Base-by-base conservation (phyloP, 306 rosid species). In the Glycine soja region DNA sequence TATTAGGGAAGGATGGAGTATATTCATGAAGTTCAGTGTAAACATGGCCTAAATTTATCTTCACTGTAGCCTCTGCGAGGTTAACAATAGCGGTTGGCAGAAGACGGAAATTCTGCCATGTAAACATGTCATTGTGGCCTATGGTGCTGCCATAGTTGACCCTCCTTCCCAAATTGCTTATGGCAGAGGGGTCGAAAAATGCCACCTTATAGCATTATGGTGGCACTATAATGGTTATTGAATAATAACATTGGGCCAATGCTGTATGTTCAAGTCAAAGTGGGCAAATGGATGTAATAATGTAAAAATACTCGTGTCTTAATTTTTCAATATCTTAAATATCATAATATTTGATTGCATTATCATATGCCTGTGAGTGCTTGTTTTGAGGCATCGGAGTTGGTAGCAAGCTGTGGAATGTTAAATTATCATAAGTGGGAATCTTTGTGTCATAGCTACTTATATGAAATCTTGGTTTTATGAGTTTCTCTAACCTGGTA, bases 381-480 rank as follows among this genome's bases (percentile, higher is more conserved):
- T 53, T 74, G 62, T 34, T 74, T 57, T 66, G 46, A 46, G 30
- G 36, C 18, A n/a, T 24, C 13, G 7, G 32, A 30, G 16, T 57
- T 47, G 86, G 43, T 50, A 36, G 77, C 13, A 58, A 46, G 51
- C 19, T 42, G 6, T 36, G 61, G 30, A 45, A 24, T 77, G 46
- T 63, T 77, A 43, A 56, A 50, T 13, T 10, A 50, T 69, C 13
- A 10, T 47, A 40, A 51, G 48, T 50, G 70, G 57, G 36, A 52
- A 56, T 64, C 54, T 53, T 70, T 71, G 40, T 2, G 24, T 65
- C 72, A 10, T 24, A 24, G 30, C 30, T 24, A 24, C 30, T 24
- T 24, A 24, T 53, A 47, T 79, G 50, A 42, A 69, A 61, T 50
- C 43, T 66, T 46, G 19, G 57, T 74, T 47, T 68, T 63, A 8